A percentile compares a stretch with the other conserved stretches of the same genome.
Evolutionary conservation across 441 rosid genomes (phyloP).

Genomic region (Bocquillonia castaneifolia): DNA sequence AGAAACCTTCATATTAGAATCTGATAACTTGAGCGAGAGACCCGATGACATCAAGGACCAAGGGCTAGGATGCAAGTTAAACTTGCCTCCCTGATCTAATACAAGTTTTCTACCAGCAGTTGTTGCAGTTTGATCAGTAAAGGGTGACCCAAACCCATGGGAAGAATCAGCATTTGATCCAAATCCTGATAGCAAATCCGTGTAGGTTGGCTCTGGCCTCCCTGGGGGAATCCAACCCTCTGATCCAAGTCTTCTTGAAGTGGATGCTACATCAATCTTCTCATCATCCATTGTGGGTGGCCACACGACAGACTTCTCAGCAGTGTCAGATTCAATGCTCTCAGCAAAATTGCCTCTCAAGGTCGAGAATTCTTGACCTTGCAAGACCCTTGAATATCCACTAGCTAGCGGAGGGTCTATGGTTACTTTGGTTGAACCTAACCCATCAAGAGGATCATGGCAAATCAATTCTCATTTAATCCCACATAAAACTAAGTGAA

Average conservation of each 20-base stretch:
- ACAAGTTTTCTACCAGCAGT: constrained; percentile 39
- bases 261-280: constrained; percentile 49
- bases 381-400: constrained; percentile 90
- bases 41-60: constrained; percentile 62
- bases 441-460: constrained; percentile 4
- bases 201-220: constrained; percentile 58
- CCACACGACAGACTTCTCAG: constrained; percentile 58
- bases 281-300: constrained; percentile 56
- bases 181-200: constrained; percentile 77
- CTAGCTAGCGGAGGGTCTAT: constrained; percentile 59
- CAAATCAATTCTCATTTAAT: constrained; percentile 5
- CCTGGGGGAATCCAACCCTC: constrained; percentile 52
- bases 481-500: neutral
- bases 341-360: constrained; percentile 60
- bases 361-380: constrained; percentile 92
- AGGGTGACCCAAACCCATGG: constrained; percentile 38
- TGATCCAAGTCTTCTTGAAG: constrained; percentile 51
- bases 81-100: constrained; percentile 54
- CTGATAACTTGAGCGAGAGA: constrained; percentile 55
- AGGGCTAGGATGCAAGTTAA: constrained; percentile 36
- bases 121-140: constrained; percentile 40
- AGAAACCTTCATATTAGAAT: constrained; percentile 35
- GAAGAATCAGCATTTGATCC: constrained; percentile 46
- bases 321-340: constrained; percentile 57
- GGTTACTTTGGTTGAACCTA: constrained; percentile 60